Evolutionary conservation across 2,329 filamentous ascomycete genomes (phyloP).

Genomic region (Byssoonygena ceratinophila): DNA sequence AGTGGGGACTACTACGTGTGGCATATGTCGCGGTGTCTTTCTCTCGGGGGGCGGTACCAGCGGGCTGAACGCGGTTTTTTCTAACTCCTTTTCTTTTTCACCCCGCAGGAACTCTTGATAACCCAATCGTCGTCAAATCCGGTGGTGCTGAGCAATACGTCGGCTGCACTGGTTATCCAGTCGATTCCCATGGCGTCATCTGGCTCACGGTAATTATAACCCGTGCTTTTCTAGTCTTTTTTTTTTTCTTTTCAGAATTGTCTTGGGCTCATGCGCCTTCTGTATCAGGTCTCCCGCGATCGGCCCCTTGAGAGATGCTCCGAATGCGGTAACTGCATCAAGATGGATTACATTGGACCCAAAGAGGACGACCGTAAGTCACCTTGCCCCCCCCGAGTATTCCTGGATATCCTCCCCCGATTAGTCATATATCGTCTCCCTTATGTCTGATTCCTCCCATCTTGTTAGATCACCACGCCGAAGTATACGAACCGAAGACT

Average conservation of each 20-base stretch:
- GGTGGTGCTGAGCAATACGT: slow-evolving; percentile 93
- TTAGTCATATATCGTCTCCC: no score
- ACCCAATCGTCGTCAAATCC: slow-evolving; percentile 84
- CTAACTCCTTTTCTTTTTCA: not conserved
- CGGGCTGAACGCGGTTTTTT: no score
- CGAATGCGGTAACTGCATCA: slow-evolving; percentile 93
- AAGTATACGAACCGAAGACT: slow-evolving; percentile 77
- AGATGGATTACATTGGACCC: slow-evolving; percentile 93
- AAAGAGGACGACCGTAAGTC: slow-evolving; percentile 55
- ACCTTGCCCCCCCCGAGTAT: not conserved
- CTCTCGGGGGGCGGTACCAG: no score
- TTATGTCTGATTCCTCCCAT: no score
- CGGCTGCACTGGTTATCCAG: slow-evolving; percentile 90
- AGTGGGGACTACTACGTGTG: no score
- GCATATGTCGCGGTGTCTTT: no score
- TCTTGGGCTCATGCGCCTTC: not conserved
- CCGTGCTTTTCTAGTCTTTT: not conserved
- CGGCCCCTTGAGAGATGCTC: slow-evolving; percentile 90
- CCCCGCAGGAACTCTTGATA: slow-evolving; percentile 66
- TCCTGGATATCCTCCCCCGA: not conserved
- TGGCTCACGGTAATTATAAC: slow-evolving; percentile 65
- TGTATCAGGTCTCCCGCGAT: slow-evolving; percentile 64
- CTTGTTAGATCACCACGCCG: slow-evolving; percentile 44
- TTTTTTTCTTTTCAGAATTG: not conserved
- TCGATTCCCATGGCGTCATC: slow-evolving; percentile 77